phyloP scores from a whole-genome alignment of 2,329 filamentous ascomycete species.

The Cladosporium sp. region DNA sequence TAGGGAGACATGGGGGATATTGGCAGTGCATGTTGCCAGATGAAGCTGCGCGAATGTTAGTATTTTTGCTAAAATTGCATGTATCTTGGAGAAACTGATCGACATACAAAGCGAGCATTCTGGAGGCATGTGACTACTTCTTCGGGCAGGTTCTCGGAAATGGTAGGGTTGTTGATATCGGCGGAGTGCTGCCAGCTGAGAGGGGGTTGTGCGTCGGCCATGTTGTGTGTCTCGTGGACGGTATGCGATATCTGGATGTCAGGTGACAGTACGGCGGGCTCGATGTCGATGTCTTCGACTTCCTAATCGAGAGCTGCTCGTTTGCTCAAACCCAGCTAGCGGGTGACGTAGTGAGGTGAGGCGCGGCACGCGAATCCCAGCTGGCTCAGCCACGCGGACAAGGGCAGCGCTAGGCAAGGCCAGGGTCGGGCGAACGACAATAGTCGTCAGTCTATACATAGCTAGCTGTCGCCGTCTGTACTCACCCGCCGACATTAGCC shows the following conservation, averaged over 20 bases:
- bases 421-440: slow-evolving; percentile 9
- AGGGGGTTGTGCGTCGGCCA: slow-evolving; percentile 24
- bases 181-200: slow-evolving; percentile 47
- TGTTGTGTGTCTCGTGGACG: slow-evolving; percentile 8
- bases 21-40: slow-evolving; percentile 79
- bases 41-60: slow-evolving; percentile 60
- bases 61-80: neutral
- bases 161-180: slow-evolving; percentile 63
- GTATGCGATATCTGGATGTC: neutral
- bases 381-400: neutral
- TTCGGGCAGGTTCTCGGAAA: slow-evolving; percentile 63
- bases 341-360: slow-evolving; percentile 3
- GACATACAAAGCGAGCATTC: slow-evolving; percentile 82
- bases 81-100: neutral
- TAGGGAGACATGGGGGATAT: slow-evolving; percentile 83
- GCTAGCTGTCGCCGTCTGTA: neutral
- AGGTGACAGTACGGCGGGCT: neutral
- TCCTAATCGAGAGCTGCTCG: slow-evolving; percentile 1
- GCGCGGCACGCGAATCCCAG: neutral
- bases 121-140: slow-evolving; percentile 88
- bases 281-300: neutral
- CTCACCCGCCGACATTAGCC: slow-evolving; percentile 1
- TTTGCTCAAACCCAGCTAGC: neutral
- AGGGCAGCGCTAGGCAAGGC: neutral
- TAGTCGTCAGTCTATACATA: slow-evolving; percentile 1